Evolutionary conservation across 2,329 filamentous ascomycete genomes (phyloP).

Genomic region (Torrubiella hemipterigena): DNA sequence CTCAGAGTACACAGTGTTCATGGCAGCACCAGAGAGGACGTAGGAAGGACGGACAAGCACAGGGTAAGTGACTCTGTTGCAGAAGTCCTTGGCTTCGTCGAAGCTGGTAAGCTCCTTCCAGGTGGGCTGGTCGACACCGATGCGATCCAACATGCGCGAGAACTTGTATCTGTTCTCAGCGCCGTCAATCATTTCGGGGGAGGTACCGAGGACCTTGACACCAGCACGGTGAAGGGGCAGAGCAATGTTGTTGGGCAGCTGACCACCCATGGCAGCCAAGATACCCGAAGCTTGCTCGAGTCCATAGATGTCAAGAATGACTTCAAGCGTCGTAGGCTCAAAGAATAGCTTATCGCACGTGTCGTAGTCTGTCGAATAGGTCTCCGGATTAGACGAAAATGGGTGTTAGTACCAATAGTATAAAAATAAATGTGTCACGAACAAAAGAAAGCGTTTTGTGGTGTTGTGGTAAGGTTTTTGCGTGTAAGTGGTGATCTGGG

Average conservation of each 20-base stretch:
- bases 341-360: conserved; percentile 94
- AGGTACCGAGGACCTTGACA: conserved; percentile 87
- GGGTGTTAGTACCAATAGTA: too few species aligned
- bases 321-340: conserved; percentile 87
- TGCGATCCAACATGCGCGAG: conserved; percentile 91
- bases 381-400: conserved; percentile 91
- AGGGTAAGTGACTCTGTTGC: conserved; percentile 78
- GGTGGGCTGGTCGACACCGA: conserved; percentile 87
- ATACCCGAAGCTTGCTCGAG: conserved; percentile 75
- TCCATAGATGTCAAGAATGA: conserved; percentile 85
- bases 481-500: too few species aligned
- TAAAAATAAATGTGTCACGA: too few species aligned
- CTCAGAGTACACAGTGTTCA: conserved; percentile 98
- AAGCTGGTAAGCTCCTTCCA: conserved; percentile 98
- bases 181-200: conserved; percentile 96
- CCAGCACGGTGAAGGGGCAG: conserved; percentile 78
- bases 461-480: too few species aligned
- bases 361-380: conserved; percentile 81
- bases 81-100: conserved; percentile 79
- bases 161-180: conserved; percentile 99
- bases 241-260: conserved; percentile 96
- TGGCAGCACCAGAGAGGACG: conserved; percentile 90
- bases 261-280: conserved; percentile 90
- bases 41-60: conserved; percentile 94
- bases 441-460: too few species aligned